phyloP scores from a whole-genome alignment of 108 stramenopile genomes.

The Conticribra guillardii region DNA sequence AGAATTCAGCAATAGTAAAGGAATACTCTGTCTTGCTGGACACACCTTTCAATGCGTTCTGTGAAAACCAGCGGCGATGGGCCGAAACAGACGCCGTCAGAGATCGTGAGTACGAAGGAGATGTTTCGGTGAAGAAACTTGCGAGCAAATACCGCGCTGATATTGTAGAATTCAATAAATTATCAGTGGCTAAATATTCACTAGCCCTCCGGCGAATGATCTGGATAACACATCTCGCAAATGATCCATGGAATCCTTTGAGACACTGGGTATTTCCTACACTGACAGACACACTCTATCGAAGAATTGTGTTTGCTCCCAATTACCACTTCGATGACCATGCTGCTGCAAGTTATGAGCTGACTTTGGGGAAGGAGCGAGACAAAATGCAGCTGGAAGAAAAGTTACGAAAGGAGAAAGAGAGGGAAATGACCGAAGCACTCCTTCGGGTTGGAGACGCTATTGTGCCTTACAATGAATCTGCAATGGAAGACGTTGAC shows the following conservation, averaged over 20 bases:
- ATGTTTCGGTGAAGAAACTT: conserved; percentile 56
- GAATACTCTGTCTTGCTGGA: conserved; percentile 67
- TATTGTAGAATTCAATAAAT: conserved; percentile 41
- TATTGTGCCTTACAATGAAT: conserved; percentile 51
- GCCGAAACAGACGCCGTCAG: conserved; percentile 87
- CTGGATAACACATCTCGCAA: conserved; percentile 44
- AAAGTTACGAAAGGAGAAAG: conserved; percentile 49
- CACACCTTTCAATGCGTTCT: conserved; percentile 68
- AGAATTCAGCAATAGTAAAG: conserved; percentile 56
- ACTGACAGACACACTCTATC: conserved; percentile 66
- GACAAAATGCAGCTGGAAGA: conserved; percentile 62
- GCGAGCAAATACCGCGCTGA: conserved; percentile 50
- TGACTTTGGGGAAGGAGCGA: conserved; percentile 64
- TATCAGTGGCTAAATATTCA: conserved; percentile 11
- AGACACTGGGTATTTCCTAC: conserved; percentile 68
- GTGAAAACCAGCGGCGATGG: conserved; percentile 78
- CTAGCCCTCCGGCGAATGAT: conserved; percentile 56
- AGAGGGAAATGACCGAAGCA: conserved; percentile 59
- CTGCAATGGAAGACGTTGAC: conserved; percentile 56
- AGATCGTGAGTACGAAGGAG: conserved; percentile 75
- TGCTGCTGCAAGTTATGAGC: conserved; percentile 71
- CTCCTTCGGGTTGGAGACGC: conserved; percentile 67
- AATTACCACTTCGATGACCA: conserved; percentile 73
- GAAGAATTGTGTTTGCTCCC: conserved; percentile 61
- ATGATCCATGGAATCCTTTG: conserved; percentile 49